phyloP scores from a whole-genome alignment of 805 yeast species.

The Pichia thaimueangensis region DNA sequence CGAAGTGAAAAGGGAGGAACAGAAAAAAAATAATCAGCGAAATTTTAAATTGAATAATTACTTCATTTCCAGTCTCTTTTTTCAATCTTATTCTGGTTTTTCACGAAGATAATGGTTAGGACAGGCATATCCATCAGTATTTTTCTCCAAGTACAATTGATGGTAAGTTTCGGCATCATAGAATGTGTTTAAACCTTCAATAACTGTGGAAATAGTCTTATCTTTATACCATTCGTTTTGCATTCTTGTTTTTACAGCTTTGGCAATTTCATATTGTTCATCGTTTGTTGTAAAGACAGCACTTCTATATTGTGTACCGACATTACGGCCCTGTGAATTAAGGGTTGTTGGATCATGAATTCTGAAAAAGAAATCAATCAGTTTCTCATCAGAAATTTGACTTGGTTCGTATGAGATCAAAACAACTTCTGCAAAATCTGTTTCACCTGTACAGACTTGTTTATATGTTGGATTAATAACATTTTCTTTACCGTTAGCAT shows the following conservation, averaged over 20 bases:
- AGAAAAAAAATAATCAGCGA: too few species aligned
- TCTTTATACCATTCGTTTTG: conserved; percentile 74
- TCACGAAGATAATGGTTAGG: conserved; percentile 60
- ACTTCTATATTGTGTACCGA: conserved; percentile 86
- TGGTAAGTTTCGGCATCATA: conserved; percentile 97
- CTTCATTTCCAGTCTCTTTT: too few species aligned
- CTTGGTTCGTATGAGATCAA: conserved; percentile 79
- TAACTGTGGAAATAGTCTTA: conserved; percentile 58
- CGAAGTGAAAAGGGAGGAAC: background rate
- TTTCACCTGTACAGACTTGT: conserved; percentile 67
- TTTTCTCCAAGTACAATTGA: conserved; percentile 70
- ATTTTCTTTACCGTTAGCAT: conserved; percentile 60
- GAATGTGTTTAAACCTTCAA: conserved; percentile 63
- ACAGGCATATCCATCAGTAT: conserved; percentile 85
- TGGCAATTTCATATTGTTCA: conserved; percentile 39
- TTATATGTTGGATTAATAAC: conserved; percentile 52
- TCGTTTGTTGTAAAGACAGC: conserved; percentile 60
- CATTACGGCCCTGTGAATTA: conserved; percentile 80
- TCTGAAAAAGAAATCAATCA: conserved; percentile 77
- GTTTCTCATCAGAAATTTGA: conserved; percentile 46
- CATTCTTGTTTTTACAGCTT: conserved; percentile 40
- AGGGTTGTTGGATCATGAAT: conserved; percentile 92
- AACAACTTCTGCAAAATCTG: conserved; percentile 74
- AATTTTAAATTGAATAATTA: too few species aligned
- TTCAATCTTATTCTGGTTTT: background rate